Evolutionary conservation across 768 basidiomycete species (phyloP).

Genomic region (Pisolithus tinctorius): DNA sequence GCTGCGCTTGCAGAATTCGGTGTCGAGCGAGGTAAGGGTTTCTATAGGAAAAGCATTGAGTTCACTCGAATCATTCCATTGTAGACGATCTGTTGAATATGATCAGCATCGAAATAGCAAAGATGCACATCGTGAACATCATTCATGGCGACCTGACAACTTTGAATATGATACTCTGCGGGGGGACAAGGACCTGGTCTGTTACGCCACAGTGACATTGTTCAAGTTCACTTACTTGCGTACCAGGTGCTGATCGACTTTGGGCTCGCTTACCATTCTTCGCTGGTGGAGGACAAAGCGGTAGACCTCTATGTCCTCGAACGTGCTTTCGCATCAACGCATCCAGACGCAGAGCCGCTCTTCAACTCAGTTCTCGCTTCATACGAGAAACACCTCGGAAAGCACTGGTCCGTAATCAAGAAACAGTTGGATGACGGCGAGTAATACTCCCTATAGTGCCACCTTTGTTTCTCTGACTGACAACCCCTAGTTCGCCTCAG

Average conservation of each 20-base stretch:
- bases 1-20: conserved; percentile 37
- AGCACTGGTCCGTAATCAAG: conserved; percentile 59
- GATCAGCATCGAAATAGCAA: conserved; percentile 81
- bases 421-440: conserved; percentile 71
- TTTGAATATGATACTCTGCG: conserved; percentile 91
- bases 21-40: conserved; percentile 52
- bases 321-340: conserved; percentile 90
- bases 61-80: neutral
- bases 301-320: conserved; percentile 81
- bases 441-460: conserved; percentile 7
- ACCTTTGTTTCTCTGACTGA: conserved; percentile 4
- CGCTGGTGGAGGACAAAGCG: conserved; percentile 49
- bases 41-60: neutral
- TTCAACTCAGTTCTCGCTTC: too few relatives aligned
- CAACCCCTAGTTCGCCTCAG: conserved; percentile 63
- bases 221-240: neutral
- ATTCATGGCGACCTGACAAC: conserved; percentile 49
- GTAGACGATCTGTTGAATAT: conserved; percentile 68
- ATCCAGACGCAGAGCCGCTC: conserved; percentile 68
- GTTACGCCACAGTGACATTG: conserved; percentile 4
- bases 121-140: conserved; percentile 82
- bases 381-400: conserved; percentile 38
- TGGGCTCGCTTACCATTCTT: conserved; percentile 81
- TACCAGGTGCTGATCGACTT: conserved; percentile 88
- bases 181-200: conserved; percentile 37